Evolutionary conservation across 768 basidiomycete species (phyloP), one percentile per base, ranked within the genome.

Genomic region (Collybia nuda): DNA sequence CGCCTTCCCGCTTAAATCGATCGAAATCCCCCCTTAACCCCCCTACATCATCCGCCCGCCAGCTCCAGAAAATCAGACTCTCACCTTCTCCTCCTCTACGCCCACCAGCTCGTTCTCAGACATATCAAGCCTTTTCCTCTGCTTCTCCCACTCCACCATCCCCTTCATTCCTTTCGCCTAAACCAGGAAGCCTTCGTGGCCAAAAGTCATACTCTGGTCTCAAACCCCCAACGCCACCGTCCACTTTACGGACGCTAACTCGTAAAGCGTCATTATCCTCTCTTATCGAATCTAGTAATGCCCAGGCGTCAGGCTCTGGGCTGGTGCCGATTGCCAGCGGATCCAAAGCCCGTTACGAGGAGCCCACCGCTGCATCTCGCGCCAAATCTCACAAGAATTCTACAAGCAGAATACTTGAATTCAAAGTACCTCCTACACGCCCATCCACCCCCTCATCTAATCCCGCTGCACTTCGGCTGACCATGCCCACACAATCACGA

Each of bases 171-270:
- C 77, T 87, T 53, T 69, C 82, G 15, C 73, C 80, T 37, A 91
- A 89, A 67, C 82, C 86, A 51, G 83, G 80, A 46, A 86, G 85
- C 64, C 79, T 92, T 53, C 85, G 90, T 19, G 85, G 84, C 17
- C 90, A 92, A 72, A 92, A 92, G 62, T 91, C 90, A 2, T 88
- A 90, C 62, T 83, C 87, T 5, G 88, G 85, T 32, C 78, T 92
- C 47, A 91, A 92, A 62, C 83, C 85, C 2, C 83, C 85, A 22
- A 82, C 82, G 5, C 86, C 88, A 24, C 81, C 88, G n/a, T 64
- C 80, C 19, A 77, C 78, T 22, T 72, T 79, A 43, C 80, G 85
- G 26, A 81, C 77, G 57, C 76, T 90, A 48, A 72, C 81, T 18
- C 82, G 90, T 58, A 90, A 92, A 67, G 88, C 88, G 8, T 92